phyloP scores from a whole-genome alignment of 2,329 filamentous ascomycete genomes.

The Emmonsiellopsis sp. region DNA sequence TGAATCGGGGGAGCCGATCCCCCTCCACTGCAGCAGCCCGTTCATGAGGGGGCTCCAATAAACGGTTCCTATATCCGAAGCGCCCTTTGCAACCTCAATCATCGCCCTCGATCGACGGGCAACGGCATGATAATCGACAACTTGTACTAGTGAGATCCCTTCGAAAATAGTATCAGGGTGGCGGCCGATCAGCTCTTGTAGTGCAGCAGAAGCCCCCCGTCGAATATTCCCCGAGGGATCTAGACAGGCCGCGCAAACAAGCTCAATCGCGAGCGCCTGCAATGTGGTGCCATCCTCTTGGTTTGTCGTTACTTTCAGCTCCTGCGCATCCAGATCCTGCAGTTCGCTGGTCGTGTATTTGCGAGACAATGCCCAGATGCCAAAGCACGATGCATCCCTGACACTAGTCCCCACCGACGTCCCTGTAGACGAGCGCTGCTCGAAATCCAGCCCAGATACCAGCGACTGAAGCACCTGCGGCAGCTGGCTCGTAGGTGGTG shows the following conservation, averaged over 20 bases:
- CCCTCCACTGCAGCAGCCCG: slow-evolving; percentile 73
- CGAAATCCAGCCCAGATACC: slow-evolving; percentile 72
- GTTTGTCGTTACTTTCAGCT: slow-evolving; percentile 20
- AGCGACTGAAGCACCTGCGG: slow-evolving; percentile 67
- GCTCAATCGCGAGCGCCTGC: slow-evolving; percentile 69
- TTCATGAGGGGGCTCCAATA: slow-evolving; percentile 63
- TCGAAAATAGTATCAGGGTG: slow-evolving; percentile 76
- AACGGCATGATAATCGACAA: slow-evolving; percentile 87
- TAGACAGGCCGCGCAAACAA: slow-evolving; percentile 71
- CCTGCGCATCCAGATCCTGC: slow-evolving; percentile 44
- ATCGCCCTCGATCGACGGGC: slow-evolving; percentile 78
- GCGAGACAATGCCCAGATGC: slow-evolving; percentile 83
- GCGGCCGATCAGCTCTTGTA: slow-evolving; percentile 87
- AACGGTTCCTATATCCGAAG: slow-evolving; percentile 51
- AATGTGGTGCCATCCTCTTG: slow-evolving; percentile 41
- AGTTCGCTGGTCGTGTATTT: slow-evolving; percentile 77
- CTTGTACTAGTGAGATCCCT: slow-evolving; percentile 79
- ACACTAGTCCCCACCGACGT: slow-evolving; percentile 80
- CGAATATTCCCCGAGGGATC: slow-evolving; percentile 91
- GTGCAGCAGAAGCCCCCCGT: slow-evolving; percentile 79
- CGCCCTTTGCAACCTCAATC: slow-evolving; percentile 61
- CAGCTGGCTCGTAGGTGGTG: slow-evolving; percentile 62
- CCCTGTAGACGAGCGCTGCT: slow-evolving; percentile 79
- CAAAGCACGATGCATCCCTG: slow-evolving; percentile 90
- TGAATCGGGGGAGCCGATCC: slow-evolving; percentile 70